phyloP scores from a whole-genome alignment of 2,329 filamentous ascomycete genomes.

The Stagonosporopsis tanaceti region DNA sequence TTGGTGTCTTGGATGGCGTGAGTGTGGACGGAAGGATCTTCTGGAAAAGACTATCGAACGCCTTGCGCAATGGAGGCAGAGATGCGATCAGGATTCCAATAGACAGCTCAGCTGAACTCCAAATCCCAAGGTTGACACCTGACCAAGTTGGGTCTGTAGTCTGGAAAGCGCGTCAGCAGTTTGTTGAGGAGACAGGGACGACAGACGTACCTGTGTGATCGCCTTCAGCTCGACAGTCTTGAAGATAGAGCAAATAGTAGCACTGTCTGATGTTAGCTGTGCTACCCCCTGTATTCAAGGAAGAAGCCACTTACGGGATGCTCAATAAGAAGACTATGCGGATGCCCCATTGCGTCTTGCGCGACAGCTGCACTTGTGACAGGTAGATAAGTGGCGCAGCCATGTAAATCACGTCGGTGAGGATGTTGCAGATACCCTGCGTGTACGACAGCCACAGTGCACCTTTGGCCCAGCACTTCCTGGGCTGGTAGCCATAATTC shows the following conservation, averaged over 20 bases:
- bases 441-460: constrained; percentile 33
- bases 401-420: constrained; percentile 41
- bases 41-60: constrained; percentile 30
- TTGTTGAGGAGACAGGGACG: neutral
- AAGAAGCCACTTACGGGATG: constrained; percentile 31
- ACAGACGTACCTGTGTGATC: constrained; percentile 11
- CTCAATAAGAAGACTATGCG: constrained; percentile 40
- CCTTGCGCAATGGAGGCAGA: constrained; percentile 38
- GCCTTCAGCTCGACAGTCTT: constrained; percentile 37
- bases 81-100: constrained; percentile 34
- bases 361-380: constrained; percentile 31
- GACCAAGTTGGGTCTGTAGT: constrained; percentile 38
- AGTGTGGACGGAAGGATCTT: constrained; percentile 28
- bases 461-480: constrained; percentile 35
- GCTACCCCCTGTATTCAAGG: too few species aligned
- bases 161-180: neutral
- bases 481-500: constrained; percentile 28
- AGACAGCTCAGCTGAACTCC: constrained; percentile 34
- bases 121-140: constrained; percentile 36
- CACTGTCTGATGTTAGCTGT: constrained; percentile 23
- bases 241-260: constrained; percentile 40
- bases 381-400: constrained; percentile 41
- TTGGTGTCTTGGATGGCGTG: constrained; percentile 11
- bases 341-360: constrained; percentile 39
- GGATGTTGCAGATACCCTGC: constrained; percentile 39